phyloP scores from a whole-genome alignment of 1,284 basidiomycete species.

The Trichosporon sp. region DNA sequence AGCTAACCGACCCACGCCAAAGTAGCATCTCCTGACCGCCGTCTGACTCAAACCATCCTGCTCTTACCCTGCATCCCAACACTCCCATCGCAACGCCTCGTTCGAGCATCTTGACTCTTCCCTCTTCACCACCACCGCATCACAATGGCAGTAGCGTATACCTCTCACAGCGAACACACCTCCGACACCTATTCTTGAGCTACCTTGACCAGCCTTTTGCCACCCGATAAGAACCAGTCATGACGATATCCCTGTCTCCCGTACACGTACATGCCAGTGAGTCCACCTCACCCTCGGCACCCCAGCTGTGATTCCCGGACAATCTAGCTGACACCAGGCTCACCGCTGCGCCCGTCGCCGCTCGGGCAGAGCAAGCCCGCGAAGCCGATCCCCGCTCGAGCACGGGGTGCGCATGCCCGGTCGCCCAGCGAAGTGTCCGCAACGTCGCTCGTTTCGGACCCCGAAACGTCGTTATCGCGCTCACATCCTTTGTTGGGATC shows the following conservation, averaged over 20 bases:
- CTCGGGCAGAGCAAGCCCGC: constrained; percentile 7
- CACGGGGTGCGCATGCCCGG: not conserved
- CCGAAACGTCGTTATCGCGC: constrained; percentile 42
- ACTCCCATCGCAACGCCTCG: not conserved
- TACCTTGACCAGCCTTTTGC: not conserved
- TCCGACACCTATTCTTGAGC: not conserved
- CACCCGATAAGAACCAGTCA: not conserved
- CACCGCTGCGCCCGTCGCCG: constrained; percentile 7
- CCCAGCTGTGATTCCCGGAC: too few relatives aligned
- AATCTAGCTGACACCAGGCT: not conserved
- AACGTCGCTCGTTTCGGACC: constrained; percentile 21
- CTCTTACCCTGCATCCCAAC: not conserved
- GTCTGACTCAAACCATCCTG: not conserved
- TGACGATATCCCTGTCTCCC: constrained; percentile 12
- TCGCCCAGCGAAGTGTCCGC: not conserved
- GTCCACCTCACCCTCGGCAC: not conserved
- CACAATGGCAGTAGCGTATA: not conserved
- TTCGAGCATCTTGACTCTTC: not conserved
- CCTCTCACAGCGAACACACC: not conserved
- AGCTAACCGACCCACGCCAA: not conserved
- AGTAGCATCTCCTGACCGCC: too few relatives aligned
- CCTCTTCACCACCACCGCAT: not conserved
- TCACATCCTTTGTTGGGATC: constrained; percentile 50
- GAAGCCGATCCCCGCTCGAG: not conserved
- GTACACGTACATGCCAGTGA: constrained; percentile 8